A percentile compares a stretch with the other conserved stretches of the same genome.
Conservation (phyloP, 352 stramenopile species). For the Achlya hypogyna region DNA sequence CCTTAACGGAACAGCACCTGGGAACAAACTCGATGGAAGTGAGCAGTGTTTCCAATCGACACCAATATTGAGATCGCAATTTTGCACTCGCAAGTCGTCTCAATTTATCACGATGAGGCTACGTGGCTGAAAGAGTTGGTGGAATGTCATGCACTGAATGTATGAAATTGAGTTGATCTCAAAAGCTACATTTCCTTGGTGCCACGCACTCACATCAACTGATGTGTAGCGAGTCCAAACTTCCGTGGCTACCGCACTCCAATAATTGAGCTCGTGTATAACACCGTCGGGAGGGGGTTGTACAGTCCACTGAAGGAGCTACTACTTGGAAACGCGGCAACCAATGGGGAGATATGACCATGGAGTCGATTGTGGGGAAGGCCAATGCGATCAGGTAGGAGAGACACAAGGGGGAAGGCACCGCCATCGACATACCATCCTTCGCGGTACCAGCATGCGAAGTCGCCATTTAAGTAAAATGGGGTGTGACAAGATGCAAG, state of each 20-base stretch:
- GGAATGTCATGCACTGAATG: too few relatives aligned
- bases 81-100: too few relatives aligned
- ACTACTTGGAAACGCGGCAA: constrained; percentile 43
- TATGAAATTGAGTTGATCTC: too few relatives aligned
- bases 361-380: constrained; percentile 43
- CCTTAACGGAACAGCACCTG: too few relatives aligned
- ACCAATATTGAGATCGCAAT: too few relatives aligned
- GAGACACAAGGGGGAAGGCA: constrained; percentile 56
- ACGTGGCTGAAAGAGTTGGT: too few relatives aligned
- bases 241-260: constrained; percentile 29
- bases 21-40: too few relatives aligned
- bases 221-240: too few relatives aligned
- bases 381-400: constrained; percentile 52
- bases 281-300: constrained; percentile 42
- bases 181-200: too few relatives aligned
- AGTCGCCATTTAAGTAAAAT: constrained; percentile 55
- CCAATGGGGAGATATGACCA: constrained; percentile 64
- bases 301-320: constrained; percentile 47
- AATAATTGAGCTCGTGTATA: constrained; percentile 58
- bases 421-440: constrained; percentile 65
- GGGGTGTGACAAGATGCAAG: constrained; percentile 73
- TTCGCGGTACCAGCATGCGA: constrained; percentile 43
- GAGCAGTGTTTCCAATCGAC: too few relatives aligned
- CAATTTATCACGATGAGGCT: too few relatives aligned
- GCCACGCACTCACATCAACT: too few relatives aligned